Conservation (phyloP, 345 rosid genomes). For the Eucalyptus sp. region DNA sequence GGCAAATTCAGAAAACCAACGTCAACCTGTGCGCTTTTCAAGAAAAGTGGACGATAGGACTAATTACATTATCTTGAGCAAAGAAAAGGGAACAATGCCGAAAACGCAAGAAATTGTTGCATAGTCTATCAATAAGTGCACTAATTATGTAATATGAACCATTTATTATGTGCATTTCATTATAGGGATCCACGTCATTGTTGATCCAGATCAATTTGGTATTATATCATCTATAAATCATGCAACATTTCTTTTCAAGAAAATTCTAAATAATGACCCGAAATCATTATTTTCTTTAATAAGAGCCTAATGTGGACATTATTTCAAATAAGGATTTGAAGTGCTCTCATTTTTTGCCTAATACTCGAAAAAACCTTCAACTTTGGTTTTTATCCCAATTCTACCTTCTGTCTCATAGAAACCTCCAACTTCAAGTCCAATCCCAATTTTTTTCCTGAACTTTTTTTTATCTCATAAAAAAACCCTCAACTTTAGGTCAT, state of each 20-base stretch:
- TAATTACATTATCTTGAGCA: neutral
- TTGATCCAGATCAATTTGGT: neutral
- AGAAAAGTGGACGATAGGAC: neutral
- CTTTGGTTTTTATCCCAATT: too few relatives aligned
- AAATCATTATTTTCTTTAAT: too few relatives aligned
- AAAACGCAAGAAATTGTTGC: neutral
- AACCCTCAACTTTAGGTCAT: too few relatives aligned
- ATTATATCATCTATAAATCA: neutral
- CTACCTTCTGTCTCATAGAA: too few relatives aligned
- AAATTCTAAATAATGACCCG: accelerated
- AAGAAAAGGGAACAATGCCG: neutral
- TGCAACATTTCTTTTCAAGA: neutral
- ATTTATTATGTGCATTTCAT: neutral
- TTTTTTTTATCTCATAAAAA: too few relatives aligned
- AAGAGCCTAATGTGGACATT: too few relatives aligned
- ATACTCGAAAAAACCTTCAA: too few relatives aligned
- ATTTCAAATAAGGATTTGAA: too few relatives aligned
- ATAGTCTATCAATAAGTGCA: neutral
- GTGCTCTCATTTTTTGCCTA: too few relatives aligned
- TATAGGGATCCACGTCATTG: neutral
- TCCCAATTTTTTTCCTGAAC: too few relatives aligned
- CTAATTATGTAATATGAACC: neutral
- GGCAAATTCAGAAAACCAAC: neutral
- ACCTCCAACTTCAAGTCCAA: too few relatives aligned
- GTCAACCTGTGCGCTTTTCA: neutral